A percentile compares a stretch with the other conserved stretches of the same genome.
These are phyloP conservation scores for Salix arbutifolia DNA, from an alignment of 345 rosid genomes.

Conservation along the genomic window DNA sequence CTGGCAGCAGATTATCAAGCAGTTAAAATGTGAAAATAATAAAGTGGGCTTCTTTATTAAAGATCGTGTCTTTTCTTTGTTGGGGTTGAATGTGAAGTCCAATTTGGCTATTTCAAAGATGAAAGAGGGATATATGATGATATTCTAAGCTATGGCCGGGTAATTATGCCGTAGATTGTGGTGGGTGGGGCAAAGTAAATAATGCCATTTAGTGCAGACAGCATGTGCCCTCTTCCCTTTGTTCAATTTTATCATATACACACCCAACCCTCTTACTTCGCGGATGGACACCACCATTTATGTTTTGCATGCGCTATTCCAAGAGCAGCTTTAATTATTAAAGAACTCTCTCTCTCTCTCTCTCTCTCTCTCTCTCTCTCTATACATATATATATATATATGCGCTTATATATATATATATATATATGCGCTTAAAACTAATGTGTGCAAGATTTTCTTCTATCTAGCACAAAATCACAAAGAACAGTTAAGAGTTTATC, in stretches of 20 bases:
- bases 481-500: neutral
- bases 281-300: neutral
- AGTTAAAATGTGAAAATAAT: neutral
- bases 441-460: neutral
- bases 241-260: neutral
- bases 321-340: neutral
- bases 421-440: neutral
- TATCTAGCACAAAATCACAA: neutral
- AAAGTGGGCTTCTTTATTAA: neutral
- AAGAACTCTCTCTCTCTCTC: too few relatives aligned
- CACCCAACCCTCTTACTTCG: neutral
- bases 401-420: too few relatives aligned
- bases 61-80: neutral
- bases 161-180: conserved; percentile 43
- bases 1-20: neutral
- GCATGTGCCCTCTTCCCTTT: conserved; percentile 19
- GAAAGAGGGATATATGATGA: neutral
- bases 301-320: neutral
- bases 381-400: too few relatives aligned
- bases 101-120: neutral
- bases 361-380: too few relatives aligned
- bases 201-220: conserved; percentile 14
- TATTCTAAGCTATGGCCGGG: conserved; percentile 6
- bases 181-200: conserved; percentile 29
- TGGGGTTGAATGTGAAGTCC: neutral